Percentiles rank a stretch among this genome's conserved stretches.
Evolutionary conservation across 2,329 filamentous ascomycete genomes (phyloP).

Genomic region (Pseudocercospora ulei): DNA sequence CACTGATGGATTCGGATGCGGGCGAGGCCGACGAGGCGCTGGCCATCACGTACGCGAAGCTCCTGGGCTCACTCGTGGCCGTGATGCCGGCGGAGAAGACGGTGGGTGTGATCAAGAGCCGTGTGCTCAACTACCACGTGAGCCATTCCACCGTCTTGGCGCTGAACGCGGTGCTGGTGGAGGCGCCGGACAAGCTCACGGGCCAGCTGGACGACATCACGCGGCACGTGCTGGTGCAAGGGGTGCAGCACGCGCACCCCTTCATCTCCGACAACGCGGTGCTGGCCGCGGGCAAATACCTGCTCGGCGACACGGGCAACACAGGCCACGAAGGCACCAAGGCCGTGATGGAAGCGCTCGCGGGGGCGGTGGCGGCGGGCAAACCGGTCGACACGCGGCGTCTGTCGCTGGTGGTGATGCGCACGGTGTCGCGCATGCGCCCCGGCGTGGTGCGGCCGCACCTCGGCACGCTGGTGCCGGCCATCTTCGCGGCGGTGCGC

Average conservation of each 20-base stretch:
- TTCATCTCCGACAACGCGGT: constrained; percentile 74
- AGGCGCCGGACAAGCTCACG: constrained; percentile 62
- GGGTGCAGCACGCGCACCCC: constrained; percentile 59
- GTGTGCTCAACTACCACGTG: constrained; percentile 68
- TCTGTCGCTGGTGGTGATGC: constrained; percentile 73
- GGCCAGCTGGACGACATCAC: constrained; percentile 64
- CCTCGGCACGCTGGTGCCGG: constrained; percentile 64
- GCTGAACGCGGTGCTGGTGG: constrained; percentile 77
- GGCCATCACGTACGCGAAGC: constrained; percentile 79
- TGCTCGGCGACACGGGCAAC: constrained; percentile 56
- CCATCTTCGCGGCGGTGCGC: constrained; percentile 80
- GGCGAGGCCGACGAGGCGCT: constrained; percentile 63
- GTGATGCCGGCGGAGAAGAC: constrained; percentile 68
- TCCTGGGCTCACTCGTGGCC: constrained; percentile 82
- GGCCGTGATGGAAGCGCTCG: constrained; percentile 68
- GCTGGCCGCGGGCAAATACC: constrained; percentile 80
- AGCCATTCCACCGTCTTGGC: constrained; percentile 72
- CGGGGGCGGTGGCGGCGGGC: constrained; percentile 65
- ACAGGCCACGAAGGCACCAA: constrained; percentile 69
- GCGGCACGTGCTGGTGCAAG: constrained; percentile 65
- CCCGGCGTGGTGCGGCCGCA: constrained; percentile 75
- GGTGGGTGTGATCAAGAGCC: constrained; percentile 52
- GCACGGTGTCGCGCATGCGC: constrained; percentile 70
- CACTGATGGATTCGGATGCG: constrained; percentile 74
- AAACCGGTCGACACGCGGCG: constrained; percentile 73